Base-by-base conservation (phyloP, 768 basidiomycete genomes). In the Gelatoporia subvermispora region DNA sequence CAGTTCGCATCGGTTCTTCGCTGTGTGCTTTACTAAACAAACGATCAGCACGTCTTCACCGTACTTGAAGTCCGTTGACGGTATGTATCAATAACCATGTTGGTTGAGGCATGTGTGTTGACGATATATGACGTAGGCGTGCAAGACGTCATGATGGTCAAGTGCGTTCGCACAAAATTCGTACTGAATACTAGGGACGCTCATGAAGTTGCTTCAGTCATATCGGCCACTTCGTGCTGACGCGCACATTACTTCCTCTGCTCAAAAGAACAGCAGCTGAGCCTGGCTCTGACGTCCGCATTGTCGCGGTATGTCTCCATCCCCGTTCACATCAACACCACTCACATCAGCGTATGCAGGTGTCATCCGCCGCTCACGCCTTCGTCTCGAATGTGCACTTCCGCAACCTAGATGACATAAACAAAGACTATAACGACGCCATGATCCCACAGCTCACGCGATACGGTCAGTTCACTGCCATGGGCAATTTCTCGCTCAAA, bases 141-240 rank as follows among this genome's bases (percentile, higher is more conserved):
- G 17, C 61, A 69, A 3, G 59, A 60, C 4, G 53, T 68, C 10
- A 68, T 73, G 58, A 55, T 72, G n/a, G 65, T 74, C 42, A 80
- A 81, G 78, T 79, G 23, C 36, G 60, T 36, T 4, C 1, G 3
- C 54, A 61, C 4, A 16, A 18, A 9, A 24, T 18, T 16, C 24
- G 37, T 21, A 17, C 24, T 24, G 3, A 0, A 18, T 1, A 8
- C 21, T 46, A 48, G 7, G 44, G 28, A 40, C 13, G 49, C 23
- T 17, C 17, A n/a, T 8, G 44, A 35, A n/a, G 20, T 61, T 51
- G 72, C 69, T 20, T 55, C 62, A 64, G 78, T 63, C 66, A 78
- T 66, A 51, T 85, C 64, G 45, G 79, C 65, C 81, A 81, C 61
- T 59, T 79, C 48, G 71, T 76, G 11, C 73, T 85, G 51, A 83